Conservation (phyloP, 129 eudicot species). For the Artemisia argyi region DNA sequence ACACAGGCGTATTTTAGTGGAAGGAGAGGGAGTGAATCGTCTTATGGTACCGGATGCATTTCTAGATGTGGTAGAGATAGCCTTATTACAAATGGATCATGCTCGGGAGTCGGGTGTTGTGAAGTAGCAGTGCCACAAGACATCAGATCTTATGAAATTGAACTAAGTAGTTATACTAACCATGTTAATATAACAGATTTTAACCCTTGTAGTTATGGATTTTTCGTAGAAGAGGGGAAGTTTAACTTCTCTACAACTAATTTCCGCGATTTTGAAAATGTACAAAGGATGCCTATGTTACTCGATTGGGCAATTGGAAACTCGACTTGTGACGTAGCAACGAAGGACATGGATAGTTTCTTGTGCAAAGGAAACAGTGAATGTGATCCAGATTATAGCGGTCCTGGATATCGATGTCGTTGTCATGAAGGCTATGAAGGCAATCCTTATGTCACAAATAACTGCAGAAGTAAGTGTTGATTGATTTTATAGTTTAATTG, state of each 20-base stretch:
- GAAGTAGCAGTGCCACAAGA: conserved; percentile 35
- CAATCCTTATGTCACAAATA: too few relatives aligned
- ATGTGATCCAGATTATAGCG: too few relatives aligned
- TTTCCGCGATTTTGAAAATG: conserved; percentile 19
- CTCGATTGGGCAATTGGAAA: conserved; percentile 48
- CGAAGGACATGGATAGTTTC: too few relatives aligned
- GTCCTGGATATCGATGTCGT: too few relatives aligned
- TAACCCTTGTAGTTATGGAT: conserved; percentile 37
- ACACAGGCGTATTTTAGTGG: background rate
- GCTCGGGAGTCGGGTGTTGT: conserved; percentile 46
- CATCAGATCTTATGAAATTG: background rate
- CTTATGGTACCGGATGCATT: conserved; percentile 39
- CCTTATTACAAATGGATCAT: conserved; percentile 32
- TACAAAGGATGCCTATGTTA: conserved; percentile 32
- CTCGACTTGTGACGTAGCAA: conserved; percentile 25
- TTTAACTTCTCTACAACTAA: conserved; percentile 12
- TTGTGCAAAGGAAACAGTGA: too few relatives aligned
- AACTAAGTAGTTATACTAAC: background rate
- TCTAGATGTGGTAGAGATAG: conserved; percentile 21
- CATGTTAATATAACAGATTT: conserved; percentile 14
- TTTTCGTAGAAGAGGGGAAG: conserved; percentile 2
- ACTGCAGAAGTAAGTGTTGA: too few relatives aligned
- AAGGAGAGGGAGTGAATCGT: background rate
- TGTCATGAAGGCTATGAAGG: too few relatives aligned
- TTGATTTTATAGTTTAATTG: too few relatives aligned